Evolutionary conservation across 2,329 filamentous ascomycete genomes (phyloP).

Genomic region (Clarireedia sp.): DNA sequence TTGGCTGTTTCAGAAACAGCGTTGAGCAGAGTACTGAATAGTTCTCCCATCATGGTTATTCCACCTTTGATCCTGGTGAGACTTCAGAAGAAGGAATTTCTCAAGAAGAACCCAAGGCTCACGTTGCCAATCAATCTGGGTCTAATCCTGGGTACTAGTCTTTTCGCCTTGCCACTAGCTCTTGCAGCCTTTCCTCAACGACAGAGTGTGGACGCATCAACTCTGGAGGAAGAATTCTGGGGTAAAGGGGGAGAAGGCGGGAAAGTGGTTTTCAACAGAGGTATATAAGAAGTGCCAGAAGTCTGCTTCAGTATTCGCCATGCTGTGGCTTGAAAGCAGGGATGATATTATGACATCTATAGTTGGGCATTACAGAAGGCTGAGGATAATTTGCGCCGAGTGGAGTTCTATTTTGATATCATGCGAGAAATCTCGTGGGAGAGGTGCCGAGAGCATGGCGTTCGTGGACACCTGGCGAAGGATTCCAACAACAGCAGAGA

Average conservation of each 20-base stretch:
- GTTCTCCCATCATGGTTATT: conserved; percentile 93
- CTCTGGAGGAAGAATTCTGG: conserved; percentile 80
- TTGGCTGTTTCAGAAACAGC: conserved; percentile 91
- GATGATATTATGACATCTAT: neutral
- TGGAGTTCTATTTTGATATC: neutral
- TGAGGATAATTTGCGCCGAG: too few relatives aligned
- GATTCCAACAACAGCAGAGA: too few relatives aligned
- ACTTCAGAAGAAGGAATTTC: conserved; percentile 76
- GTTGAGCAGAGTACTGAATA: conserved; percentile 82
- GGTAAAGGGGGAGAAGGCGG: conserved; percentile 69
- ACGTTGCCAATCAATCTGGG: conserved; percentile 79
- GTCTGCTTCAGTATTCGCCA: too few relatives aligned
- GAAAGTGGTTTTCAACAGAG: conserved; percentile 92
- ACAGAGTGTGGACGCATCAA: conserved; percentile 68
- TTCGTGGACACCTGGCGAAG: neutral
- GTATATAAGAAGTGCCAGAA: conserved; percentile 49
- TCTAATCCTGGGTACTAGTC: conserved; percentile 77
- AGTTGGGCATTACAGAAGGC: too few relatives aligned
- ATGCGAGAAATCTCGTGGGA: too few relatives aligned
- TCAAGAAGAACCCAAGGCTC: conserved; percentile 67
- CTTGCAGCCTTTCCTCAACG: conserved; percentile 88
- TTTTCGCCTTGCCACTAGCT: conserved; percentile 82
- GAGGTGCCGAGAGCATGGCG: neutral
- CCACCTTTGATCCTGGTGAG: conserved; percentile 79
- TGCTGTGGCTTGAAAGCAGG: neutral